Percentiles rank a stretch among this genome's conserved stretches.
Conservation (phyloP, 352 stramenopile genomes). For the Peronospora farinosa region DNA sequence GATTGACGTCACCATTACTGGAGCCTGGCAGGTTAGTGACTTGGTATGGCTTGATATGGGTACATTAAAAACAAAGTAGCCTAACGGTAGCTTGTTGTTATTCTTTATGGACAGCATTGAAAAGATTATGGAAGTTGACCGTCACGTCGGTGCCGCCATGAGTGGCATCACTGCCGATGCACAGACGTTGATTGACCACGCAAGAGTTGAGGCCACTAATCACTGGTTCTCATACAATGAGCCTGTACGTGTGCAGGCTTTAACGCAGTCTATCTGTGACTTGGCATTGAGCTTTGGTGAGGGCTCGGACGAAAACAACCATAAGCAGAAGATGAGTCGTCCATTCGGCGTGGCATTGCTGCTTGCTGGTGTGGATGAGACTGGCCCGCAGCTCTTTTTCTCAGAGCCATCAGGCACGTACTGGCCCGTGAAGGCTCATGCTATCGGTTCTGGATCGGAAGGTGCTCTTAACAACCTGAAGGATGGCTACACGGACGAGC, state of each 20-base stretch:
- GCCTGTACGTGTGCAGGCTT: constrained; percentile 94
- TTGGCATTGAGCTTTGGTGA: constrained; percentile 95
- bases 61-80: neutral
- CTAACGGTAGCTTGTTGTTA: constrained; percentile 4
- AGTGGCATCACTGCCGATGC: constrained; percentile 97
- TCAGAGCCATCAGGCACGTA: constrained; percentile 98
- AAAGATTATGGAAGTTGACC: constrained; percentile 99
- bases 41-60: neutral
- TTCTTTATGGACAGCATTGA: constrained; percentile 85
- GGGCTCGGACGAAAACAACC: constrained; percentile 89
- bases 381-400: constrained; percentile 93
- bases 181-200: constrained; percentile 98
- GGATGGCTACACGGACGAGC: constrained; percentile 94
- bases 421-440: constrained; percentile 97
- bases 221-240: constrained; percentile 98
- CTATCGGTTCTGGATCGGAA: constrained; percentile 96
- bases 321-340: constrained; percentile 96
- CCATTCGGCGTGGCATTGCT: constrained; percentile 98
- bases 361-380: constrained; percentile 93
- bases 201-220: constrained; percentile 97
- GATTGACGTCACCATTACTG: constrained; percentile 93
- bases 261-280: constrained; percentile 98
- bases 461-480: constrained; percentile 97
- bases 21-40: constrained; percentile 80
- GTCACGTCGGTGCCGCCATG: constrained; percentile 97